These are phyloP conservation scores for Hericium rajendrae DNA, from an alignment of 768 basidiomycete genomes.

Conservation along the genomic window DNA sequence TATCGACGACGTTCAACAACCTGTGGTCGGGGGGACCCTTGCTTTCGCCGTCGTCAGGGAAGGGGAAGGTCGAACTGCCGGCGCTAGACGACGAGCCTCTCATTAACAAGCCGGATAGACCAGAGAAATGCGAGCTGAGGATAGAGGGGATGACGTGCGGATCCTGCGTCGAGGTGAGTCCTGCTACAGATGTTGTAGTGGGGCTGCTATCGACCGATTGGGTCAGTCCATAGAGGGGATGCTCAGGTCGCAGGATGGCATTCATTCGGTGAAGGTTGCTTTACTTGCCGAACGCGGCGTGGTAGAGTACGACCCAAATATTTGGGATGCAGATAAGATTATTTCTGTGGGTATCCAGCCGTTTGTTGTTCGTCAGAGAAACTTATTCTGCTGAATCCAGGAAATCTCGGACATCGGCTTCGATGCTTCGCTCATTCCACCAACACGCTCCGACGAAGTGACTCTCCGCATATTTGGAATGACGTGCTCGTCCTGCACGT, in stretches of 20 bases:
- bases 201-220: background rate
- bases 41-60: conserved; percentile 12
- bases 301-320: conserved; percentile 75
- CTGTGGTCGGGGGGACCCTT: conserved; percentile 4
- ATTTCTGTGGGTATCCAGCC: conserved; percentile 25
- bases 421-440: conserved; percentile 71
- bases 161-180: conserved; percentile 73
- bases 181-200: background rate
- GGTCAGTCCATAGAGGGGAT: conserved; percentile 74
- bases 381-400: conserved; percentile 26
- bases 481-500: conserved; percentile 80
- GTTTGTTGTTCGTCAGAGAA: conserved; percentile 34
- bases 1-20: conserved; percentile 6
- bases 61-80: too few species aligned
- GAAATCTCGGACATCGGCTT: conserved; percentile 93
- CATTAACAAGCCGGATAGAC: too few species aligned
- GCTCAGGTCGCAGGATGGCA: conserved; percentile 78
- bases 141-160: conserved; percentile 91
- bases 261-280: conserved; percentile 86
- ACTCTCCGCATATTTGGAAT: conserved; percentile 83
- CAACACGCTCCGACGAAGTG: conserved; percentile 53
- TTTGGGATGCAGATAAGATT: conserved; percentile 79
- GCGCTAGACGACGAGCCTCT: too few species aligned
- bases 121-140: too few species aligned
- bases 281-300: conserved; percentile 91